phyloP scores from a whole-genome alignment of 768 basidiomycete species.

The Ephemerocybe angulata region DNA sequence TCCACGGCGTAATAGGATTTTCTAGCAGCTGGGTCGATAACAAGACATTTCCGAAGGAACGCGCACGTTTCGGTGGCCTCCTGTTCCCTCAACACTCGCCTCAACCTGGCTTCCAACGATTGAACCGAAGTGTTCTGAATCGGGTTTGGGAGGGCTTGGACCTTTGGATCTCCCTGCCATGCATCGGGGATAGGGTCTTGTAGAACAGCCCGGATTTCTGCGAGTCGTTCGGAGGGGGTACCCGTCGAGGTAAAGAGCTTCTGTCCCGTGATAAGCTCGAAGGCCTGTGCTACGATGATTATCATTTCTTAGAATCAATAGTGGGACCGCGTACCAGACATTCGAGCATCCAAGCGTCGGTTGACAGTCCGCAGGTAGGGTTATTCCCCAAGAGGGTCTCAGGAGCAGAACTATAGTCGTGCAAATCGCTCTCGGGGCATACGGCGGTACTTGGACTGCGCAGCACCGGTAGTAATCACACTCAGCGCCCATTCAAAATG shows the following conservation, averaged over 20 bases:
- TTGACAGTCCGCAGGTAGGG: conserved; percentile 12
- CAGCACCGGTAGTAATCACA: no score
- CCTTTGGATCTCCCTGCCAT: background rate
- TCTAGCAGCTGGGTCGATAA: no score
- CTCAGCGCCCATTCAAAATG: no score
- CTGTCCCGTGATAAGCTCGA: conserved; percentile 58
- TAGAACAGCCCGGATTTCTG: background rate
- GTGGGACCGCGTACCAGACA: conserved; percentile 7
- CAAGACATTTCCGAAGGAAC: no score
- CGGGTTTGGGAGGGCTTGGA: background rate
- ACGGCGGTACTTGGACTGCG: conserved; percentile 10
- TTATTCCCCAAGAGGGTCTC: conserved; percentile 11
- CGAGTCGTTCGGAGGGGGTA: background rate
- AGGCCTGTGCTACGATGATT: no score
- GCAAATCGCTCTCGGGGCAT: conserved; percentile 6
- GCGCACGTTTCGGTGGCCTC: no score
- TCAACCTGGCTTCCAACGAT: background rate
- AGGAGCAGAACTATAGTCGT: conserved; percentile 14
- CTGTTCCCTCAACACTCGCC: no score
- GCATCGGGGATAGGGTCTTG: background rate
- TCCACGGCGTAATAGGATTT: no score
- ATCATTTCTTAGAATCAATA: no score
- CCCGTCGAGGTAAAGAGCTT: conserved; percentile 37
- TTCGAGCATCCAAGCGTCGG: conserved; percentile 19
- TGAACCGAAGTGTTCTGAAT: background rate